Evolutionary conservation across 176 grass and related monocot species (phyloP), one percentile per base, ranked within the genome.

Genomic region (Miscanthus lutarioriparius): DNA sequence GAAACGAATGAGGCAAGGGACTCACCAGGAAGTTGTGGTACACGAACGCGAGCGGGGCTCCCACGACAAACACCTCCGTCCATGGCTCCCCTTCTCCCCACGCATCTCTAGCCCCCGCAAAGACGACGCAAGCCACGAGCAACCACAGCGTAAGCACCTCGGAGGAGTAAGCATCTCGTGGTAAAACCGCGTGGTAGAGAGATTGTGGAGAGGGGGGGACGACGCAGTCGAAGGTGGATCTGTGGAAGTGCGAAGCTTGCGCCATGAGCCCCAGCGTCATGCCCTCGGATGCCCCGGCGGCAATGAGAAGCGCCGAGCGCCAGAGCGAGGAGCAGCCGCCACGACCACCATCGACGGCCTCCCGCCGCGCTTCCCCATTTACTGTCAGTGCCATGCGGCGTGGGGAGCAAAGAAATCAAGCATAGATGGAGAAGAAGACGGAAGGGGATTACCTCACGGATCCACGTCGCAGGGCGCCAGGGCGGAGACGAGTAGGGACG

Each of bases 11-110:
- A 20, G 12, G 14, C 23, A 40, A 72, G 20, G 82, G 9, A 78
- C 92, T 65, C 87, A 99, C 91, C 86, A 98, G 80, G 78, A 99
- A 99, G 79, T 94, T 94, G 83, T 96, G 96, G 80, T 96, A 99
- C 16, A 99, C 14, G 87, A 96, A 99, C 25, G 93, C 96, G 77
- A n/a, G n/a, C 96, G 94, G 35, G 96, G 96, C 82, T 99, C 96
- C 96, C 96, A 99, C 36, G 93, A 99, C 78, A n/a, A 99, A 65
- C 86, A 96, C 82, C 91, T 99, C 96, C 78, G 91, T 99, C 96
- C 96, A 99, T 62, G 87, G 96, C 79, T 94, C 86, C 67, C 89
- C 82, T 77, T 92, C 89, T 89, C 56, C 74, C 88, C 91, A 74
- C 47, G 44, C 81, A 32, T 63, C 69, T 90, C 71, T 81, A 87